Conservation (phyloP, 208 protist species). For the Balamuthia mandrillaris region DNA sequence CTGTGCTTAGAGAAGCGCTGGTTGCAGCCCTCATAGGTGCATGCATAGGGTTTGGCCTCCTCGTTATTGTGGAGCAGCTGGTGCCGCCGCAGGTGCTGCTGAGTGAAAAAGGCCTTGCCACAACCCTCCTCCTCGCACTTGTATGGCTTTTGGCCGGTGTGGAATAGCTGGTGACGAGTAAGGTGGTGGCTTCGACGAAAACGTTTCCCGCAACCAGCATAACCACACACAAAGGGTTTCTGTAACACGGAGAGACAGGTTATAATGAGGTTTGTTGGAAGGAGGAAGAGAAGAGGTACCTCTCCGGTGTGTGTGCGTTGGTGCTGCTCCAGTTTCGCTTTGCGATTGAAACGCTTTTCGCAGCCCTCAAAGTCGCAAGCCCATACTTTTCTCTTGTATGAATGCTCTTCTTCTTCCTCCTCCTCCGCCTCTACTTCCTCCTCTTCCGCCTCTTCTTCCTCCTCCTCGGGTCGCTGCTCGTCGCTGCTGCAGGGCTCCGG, state of each 20-base stretch:
- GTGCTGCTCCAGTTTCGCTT: background rate
- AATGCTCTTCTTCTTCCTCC: too few species aligned
- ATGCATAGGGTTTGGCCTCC: conserved; percentile 8
- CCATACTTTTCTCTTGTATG: background rate
- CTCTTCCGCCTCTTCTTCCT: too few species aligned
- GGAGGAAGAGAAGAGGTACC: background rate
- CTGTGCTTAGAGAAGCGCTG: conserved; percentile 21
- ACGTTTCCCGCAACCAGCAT: background rate
- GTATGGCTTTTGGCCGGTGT: background rate
- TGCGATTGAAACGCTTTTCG: background rate
- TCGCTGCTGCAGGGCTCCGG: too few species aligned
- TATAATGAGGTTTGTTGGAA: background rate
- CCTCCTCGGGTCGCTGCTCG: too few species aligned
- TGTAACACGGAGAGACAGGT: background rate
- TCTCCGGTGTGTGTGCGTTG: background rate
- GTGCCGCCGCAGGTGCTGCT: background rate
- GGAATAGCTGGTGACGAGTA: background rate
- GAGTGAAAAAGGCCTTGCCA: background rate
- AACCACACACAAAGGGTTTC: background rate
- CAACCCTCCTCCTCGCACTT: background rate
- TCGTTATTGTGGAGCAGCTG: background rate
- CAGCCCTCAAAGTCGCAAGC: background rate
- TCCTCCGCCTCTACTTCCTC: too few species aligned
- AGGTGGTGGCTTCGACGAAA: conserved; percentile 15
- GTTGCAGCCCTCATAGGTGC: background rate